Evolutionary conservation across 768 basidiomycete genomes (phyloP), one percentile per base, ranked within the genome.

Genomic region (Lentinula aciculospora): DNA sequence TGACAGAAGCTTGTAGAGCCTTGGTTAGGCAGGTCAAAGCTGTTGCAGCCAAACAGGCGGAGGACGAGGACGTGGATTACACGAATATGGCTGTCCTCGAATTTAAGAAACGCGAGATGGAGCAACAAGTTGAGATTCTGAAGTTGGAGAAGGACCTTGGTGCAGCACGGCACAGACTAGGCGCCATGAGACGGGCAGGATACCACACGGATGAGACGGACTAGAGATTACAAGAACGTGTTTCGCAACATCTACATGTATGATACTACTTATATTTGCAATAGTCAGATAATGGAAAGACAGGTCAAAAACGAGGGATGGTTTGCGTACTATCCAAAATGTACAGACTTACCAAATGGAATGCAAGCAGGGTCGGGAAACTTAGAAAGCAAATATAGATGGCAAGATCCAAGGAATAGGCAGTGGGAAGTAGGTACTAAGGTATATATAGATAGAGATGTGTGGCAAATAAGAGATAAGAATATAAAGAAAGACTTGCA

Each of bases 81-180:
- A 89, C 88, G 72, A 86, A 86, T 61, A 95, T 98, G 92, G 91
- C 92, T 3, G 86, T 79, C 42, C 78, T 97, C 66, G 95, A 99
- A 72, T 98, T 95, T 83, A 98, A 98, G 81, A 89, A 84, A 67
- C 81, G 88, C 49, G 96, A 98, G 81, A 98, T 99, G 94, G 97
- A 98, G 74, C 94, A 96, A 67, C 95, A 98, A 72, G 97, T 98
- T n/a, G 92, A 96, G 70, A 97, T 99, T 63, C 76, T 99, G 63
- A 94, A 88, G 68, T 72, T 98, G 65, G 97, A 98, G 78, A 97
- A 97, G 76, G 94, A 98, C 0, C 76, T 99, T 36, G 90, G 90
- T 21, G 94, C 86, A 45, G 89, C 92, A 19, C 82, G 92, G 60
- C 88, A 89, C 69, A 81, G 82, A 61, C 72, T 94, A 57, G 92